Conservation (phyloP, 1,139 yeast species). For the Candida tropicalis region DNA sequence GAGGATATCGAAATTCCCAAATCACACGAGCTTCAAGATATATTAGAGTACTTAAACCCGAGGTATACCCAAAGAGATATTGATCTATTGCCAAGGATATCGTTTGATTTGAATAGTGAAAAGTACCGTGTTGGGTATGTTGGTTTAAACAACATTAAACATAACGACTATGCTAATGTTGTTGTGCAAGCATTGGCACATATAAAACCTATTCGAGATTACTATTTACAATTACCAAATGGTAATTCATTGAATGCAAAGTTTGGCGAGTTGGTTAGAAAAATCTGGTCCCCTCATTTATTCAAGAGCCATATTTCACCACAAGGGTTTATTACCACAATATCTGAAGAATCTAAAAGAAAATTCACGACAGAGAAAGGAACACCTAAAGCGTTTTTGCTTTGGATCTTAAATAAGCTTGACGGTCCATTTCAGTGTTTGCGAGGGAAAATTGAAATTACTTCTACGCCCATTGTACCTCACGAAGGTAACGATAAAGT, state of each 20-base stretch:
- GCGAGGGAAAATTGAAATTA: conserved; percentile 55
- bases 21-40: conserved; percentile 42
- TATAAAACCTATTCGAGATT: conserved; percentile 53
- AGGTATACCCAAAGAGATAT: conserved; percentile 38
- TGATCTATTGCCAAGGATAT: conserved; percentile 16
- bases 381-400: conserved; percentile 54
- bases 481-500: conserved; percentile 22
- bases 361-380: conserved; percentile 31
- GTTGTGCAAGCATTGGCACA: conserved; percentile 61
- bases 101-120: conserved; percentile 45
- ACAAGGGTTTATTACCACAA: conserved; percentile 58
- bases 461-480: conserved; percentile 23
- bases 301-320: conserved; percentile 68
- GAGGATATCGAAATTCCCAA: conserved; percentile 45
- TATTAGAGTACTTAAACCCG: conserved; percentile 57
- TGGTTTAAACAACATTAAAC: conserved; percentile 59
- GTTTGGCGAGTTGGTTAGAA: conserved; percentile 52
- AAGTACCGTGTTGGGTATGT: conserved; percentile 63
- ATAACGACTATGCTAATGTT: conserved; percentile 56
- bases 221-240: conserved; percentile 35
- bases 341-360: conserved; percentile 45
- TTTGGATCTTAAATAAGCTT: conserved; percentile 50
- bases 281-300: conserved; percentile 64
- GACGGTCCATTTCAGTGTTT: conserved; percentile 24
- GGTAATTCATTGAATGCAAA: conserved; percentile 31